Base-by-base conservation (phyloP, 2,329 filamentous ascomycete species). In the Cercospora nicotianae region DNA sequence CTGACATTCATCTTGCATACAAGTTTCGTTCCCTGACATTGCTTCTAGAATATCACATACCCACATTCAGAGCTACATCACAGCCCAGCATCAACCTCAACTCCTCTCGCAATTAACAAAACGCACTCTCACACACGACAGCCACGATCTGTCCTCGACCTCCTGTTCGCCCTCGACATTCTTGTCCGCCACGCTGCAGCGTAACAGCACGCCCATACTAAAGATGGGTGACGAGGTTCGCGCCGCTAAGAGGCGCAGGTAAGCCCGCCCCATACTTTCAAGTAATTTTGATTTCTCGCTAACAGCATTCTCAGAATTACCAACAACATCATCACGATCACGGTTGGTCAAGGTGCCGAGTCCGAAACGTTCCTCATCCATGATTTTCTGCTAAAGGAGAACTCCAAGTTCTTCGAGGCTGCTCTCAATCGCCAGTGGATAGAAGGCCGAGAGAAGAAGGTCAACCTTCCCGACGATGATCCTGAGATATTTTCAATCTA, bases 391-490 rank as follows among this genome's bases (percentile, higher is more conserved):
- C 39, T 67, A 3, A 18, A 51, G 16, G 60, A 63, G 33, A 28
- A 48, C 7, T 67, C 59, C 3, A 20, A 42, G 5, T 67, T 63
- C 31, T 63, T 64, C 42, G 10, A 51, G 9, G 60, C 65, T 12
- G 59, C 60, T 3, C 60, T 67, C 10, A 23, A 60, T 26, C 13
- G 39, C 5, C 30, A 51, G n/a, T 63, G 64, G 64, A 62, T 28
- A 16, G 64, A 66, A 45, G 64, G 59, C 8, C 59, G 58, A 18
- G 45, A 62, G 18, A 60, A 51, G 4, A 63, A 45, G 20, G 16
- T 66, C 30, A 12, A 45, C 3, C 20, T 66, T 23, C 64, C 64
- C 3, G 64, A 63, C 7, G 64, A 66, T 23, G 12, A 55, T 4
- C 59, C 58, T 12, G 59, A 23, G 3, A 10, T 20, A 5, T 28